Base-by-base conservation (phyloP, 306 rosid genomes). In the Fagus sylvatica region DNA sequence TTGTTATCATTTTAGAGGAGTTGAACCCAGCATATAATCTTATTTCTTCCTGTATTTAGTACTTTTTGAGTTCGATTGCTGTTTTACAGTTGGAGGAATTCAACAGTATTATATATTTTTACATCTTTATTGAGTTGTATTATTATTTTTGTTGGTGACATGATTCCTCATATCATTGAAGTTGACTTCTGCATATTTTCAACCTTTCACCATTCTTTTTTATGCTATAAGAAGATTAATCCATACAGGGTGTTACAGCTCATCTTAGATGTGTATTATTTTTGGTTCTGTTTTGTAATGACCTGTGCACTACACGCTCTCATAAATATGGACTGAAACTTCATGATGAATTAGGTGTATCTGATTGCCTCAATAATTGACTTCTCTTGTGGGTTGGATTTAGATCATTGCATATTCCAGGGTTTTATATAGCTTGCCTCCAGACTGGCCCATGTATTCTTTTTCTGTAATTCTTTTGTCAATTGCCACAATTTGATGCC, bases 271-370 rank as follows among this genome's bases (percentile, higher is more conserved):
- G 69, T 36, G 10, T 11, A 9, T 59, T 6, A 10, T 34, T 7
- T 16, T 64, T 64, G 2, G 22, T 64, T 36, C 2, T 9, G 9
- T 62, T 34, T 6, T 62, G 19, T 8, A 62, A 62, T 62, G 43
- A 62, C n/a, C 28, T 6, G 19, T 66, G n/a, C 71, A 7, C 49
- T 17, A 17, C 71, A 7, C 16, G 71, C 49, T 39, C 49, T 39
- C 5, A 17, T 40, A 39, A 39, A 28, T 7, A 8, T 4, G 5
- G 13, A 46, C 51, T 32, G 68, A 39, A 33, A 62, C 43, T 62
- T 34, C 41, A 62, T 62, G 28, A 55, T 65, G 80, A 76, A 76
- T 30, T 19, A 28, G 55, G 34, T 69, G 13, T 41, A 16, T 6
- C 46, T 48, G 42, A 79, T 33, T 39, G 28, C 33, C 57, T 51